A percentile compares a stretch with the other conserved stretches of the same genome.
phyloP scores from a whole-genome alignment of 2,329 filamentous ascomycete species.

The Penicillium sclerotigenum region DNA sequence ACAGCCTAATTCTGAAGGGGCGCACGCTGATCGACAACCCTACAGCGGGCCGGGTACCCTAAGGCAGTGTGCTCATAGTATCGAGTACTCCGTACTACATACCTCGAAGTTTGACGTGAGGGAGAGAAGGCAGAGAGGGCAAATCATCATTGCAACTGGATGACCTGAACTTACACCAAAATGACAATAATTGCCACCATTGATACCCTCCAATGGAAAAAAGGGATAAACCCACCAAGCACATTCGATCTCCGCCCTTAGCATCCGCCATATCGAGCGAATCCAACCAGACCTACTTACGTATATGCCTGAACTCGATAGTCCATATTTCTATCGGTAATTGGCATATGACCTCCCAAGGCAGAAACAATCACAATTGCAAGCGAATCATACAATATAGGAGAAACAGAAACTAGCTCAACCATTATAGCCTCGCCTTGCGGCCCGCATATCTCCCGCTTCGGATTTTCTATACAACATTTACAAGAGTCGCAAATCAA shows the following conservation, averaged over 20 bases:
- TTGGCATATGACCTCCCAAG: slow-evolving; percentile 2
- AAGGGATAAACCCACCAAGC: slow-evolving; percentile 1
- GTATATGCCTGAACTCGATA: not conserved
- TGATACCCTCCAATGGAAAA: not conserved
- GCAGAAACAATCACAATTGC: not conserved
- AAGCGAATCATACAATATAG: not conserved
- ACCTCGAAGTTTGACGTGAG: slow-evolving; percentile 1
- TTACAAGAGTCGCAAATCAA: not conserved
- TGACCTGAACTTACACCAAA: not conserved
- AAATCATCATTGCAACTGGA: not conserved
- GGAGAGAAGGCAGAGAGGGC: not conserved
- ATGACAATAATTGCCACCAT: not conserved
- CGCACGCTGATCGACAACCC: slow-evolving; percentile 2
- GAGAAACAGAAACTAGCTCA: not conserved
- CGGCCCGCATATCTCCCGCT: not conserved
- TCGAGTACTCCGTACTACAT: not conserved
- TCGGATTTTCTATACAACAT: not conserved
- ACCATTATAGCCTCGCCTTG: not conserved
- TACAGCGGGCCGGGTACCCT: slow-evolving; percentile 1
- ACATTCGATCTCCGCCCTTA: not conserved
- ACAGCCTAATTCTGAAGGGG: not conserved
- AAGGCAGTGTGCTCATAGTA: not conserved
- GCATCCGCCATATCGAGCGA: not conserved
- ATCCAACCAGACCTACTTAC: not conserved
- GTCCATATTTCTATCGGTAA: not conserved